phyloP scores from a whole-genome alignment of 2,329 filamentous ascomycete genomes.

The Botrytis medusae region DNA sequence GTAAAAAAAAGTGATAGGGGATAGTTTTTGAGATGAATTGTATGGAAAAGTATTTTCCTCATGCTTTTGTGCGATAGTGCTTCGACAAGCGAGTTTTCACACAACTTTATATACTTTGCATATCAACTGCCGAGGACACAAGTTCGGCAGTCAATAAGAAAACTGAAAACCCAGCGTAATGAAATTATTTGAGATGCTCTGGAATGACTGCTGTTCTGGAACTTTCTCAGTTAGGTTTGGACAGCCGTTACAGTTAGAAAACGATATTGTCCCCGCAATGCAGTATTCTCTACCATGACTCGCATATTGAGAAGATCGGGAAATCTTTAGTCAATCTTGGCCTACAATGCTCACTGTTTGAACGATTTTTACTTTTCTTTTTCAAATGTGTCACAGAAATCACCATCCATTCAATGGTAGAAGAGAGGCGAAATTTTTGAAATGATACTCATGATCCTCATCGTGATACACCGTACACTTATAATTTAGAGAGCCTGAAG shows the following conservation, averaged over 20 bases:
- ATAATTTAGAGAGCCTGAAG: neutral
- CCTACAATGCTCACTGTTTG: neutral
- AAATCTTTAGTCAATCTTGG: neutral
- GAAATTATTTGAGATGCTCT: neutral
- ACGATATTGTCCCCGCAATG: neutral
- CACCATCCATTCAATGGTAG: neutral
- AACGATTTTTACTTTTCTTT: neutral
- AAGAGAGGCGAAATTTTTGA: neutral
- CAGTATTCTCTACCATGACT: neutral
- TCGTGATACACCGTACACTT: neutral
- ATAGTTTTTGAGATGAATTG: neutral
- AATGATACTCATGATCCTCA: neutral
- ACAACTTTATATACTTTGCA: neutral
- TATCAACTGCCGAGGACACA: neutral
- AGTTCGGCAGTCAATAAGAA: neutral
- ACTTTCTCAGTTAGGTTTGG: neutral
- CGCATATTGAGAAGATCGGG: neutral
- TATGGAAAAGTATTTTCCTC: neutral
- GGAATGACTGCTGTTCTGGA: neutral
- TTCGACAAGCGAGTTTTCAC: neutral
- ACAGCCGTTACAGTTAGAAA: neutral
- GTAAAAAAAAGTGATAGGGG: too few species aligned
- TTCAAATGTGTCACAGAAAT: neutral
- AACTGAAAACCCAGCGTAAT: neutral
- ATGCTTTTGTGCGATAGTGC: neutral